Conservation (phyloP, 768 basidiomycete genomes). For the Lactarius indigo region DNA sequence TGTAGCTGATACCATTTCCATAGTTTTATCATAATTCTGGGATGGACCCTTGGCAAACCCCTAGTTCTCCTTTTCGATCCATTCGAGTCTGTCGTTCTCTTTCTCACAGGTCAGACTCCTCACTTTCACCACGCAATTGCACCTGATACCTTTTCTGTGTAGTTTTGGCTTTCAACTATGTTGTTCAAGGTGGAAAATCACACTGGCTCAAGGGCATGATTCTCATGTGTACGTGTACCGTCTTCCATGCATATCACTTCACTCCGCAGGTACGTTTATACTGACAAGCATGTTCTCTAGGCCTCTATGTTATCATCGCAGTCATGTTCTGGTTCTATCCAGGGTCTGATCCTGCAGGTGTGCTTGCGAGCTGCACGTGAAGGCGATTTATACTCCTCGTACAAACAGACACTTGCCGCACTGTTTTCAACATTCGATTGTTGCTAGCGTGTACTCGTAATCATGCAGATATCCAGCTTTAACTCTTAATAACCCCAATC, state of each 20-base stretch:
- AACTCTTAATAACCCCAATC: no score
- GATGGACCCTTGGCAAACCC: constrained; percentile 80
- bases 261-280: constrained; percentile 1
- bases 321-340: constrained; percentile 66
- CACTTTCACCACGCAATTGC: neutral
- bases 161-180: constrained; percentile 82
- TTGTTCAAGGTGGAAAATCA: constrained; percentile 75
- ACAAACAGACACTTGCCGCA: no score
- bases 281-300: constrained; percentile 33
- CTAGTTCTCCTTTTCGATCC: constrained; percentile 83
- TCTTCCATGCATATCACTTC: neutral
- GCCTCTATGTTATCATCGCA: constrained; percentile 67
- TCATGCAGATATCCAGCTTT: no score
- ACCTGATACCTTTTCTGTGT: neutral
- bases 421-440: no score
- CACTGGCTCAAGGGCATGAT: constrained; percentile 83
- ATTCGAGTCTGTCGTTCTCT: constrained; percentile 72
- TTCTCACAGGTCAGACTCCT: constrained; percentile 38
- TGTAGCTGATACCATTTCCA: constrained; percentile 12
- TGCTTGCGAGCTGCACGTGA: constrained; percentile 12
- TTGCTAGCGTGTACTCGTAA: no score
- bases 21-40: constrained; percentile 71
- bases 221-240: constrained; percentile 54
- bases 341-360: constrained; percentile 26
- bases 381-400: neutral